Evolutionary conservation across 176 grass and related monocot genomes (phyloP).

Genomic region (Carex pumila): DNA sequence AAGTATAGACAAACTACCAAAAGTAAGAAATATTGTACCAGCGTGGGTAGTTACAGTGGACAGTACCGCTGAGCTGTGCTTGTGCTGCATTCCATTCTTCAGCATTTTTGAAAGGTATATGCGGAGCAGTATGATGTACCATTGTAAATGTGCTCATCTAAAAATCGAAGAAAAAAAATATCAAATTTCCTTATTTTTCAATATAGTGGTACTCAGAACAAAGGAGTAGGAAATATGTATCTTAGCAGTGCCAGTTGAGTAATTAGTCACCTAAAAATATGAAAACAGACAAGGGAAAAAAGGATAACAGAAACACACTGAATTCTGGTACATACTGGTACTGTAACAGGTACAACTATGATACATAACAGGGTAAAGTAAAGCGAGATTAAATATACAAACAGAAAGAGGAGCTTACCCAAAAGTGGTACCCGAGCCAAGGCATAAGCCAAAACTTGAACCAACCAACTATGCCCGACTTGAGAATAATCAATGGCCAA

Average conservation of each 20-base stretch:
- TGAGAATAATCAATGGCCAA: conserved; percentile 92
- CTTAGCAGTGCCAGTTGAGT: neutral
- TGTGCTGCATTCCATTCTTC: conserved; percentile 94
- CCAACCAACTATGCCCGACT: conserved; percentile 75
- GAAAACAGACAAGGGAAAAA: neutral
- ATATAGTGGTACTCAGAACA: neutral
- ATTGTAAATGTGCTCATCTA: conserved; percentile 99
- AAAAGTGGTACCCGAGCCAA: conserved; percentile 96
- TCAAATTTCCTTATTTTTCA: neutral
- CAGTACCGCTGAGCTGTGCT: conserved; percentile 87
- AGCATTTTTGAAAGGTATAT: conserved; percentile 95
- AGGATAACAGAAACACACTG: neutral
- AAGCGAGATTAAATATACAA: neutral
- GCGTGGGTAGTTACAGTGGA: conserved; percentile 84
- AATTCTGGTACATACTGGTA: neutral
- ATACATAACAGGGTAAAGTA: neutral
- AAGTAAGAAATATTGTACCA: conserved; percentile 38
- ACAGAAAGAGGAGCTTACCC: conserved; percentile 39
- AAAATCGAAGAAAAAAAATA: conserved; percentile 2
- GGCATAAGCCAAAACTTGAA: conserved; percentile 99
- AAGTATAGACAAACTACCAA: neutral
- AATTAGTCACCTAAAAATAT: neutral
- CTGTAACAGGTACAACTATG: neutral
- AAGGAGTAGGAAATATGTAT: neutral
- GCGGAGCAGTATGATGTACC: conserved; percentile 98